These are phyloP conservation scores for Prunus mume DNA, from an alignment of 306 rosid genomes.

Conservation along the genomic window DNA sequence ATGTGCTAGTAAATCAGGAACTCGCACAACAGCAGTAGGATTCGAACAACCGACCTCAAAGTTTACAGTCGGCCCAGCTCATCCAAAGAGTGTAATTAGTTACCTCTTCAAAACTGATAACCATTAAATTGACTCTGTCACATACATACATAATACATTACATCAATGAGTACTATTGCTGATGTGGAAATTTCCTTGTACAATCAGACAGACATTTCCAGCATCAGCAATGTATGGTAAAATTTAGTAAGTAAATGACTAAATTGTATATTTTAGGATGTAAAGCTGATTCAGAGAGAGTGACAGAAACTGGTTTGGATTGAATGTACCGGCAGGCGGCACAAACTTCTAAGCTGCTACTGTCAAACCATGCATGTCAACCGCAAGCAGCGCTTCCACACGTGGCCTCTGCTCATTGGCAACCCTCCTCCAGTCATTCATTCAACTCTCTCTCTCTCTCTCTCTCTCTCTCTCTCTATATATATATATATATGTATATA, in stretches of 20 bases:
- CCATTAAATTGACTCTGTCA: too few species aligned
- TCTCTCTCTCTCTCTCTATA: not conserved
- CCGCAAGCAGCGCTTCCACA: slow-evolving; percentile 5
- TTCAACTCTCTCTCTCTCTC: not conserved
- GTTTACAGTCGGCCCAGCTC: too few species aligned
- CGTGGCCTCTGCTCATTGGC: slow-evolving; percentile 20
- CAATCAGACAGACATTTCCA: not conserved
- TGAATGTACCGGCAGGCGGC: slow-evolving; percentile 33
- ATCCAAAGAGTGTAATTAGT: too few species aligned
- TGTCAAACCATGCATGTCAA: slow-evolving; percentile 11
- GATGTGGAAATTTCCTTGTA: not conserved
- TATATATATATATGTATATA: not conserved
- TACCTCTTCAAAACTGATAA: too few species aligned
- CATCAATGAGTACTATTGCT: not conserved
- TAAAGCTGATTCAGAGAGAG: not conserved
- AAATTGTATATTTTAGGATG: not conserved
- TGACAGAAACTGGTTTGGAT: slow-evolving; percentile 14
- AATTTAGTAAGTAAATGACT: not conserved
- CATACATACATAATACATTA: not conserved
- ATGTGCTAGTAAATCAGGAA: too few species aligned
- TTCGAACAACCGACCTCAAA: too few species aligned
- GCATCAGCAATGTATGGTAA: not conserved
- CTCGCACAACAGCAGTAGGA: too few species aligned
- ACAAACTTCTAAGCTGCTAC: slow-evolving; percentile 27
- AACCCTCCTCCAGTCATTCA: not conserved